phyloP scores from a whole-genome alignment of 2,329 filamentous ascomycete species.

The Cyphellophora europaea region DNA sequence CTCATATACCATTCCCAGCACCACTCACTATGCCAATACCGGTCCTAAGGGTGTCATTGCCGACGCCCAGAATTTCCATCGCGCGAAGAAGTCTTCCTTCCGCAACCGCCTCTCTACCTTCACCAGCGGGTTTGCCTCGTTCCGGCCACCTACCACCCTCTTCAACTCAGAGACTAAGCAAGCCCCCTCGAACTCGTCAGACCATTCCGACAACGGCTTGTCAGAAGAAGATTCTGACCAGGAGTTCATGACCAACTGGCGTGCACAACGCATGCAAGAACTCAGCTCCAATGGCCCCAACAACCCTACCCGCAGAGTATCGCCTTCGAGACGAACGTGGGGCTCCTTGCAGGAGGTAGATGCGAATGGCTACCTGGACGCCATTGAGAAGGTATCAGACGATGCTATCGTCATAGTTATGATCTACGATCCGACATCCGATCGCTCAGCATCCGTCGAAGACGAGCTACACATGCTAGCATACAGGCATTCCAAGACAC shows the following conservation, averaged over 20 bases:
- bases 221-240: constrained; percentile 24
- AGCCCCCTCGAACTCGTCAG: background rate
- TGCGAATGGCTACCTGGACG: constrained; percentile 86
- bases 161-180: constrained; percentile 9
- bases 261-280: constrained; percentile 68
- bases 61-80: constrained; percentile 40
- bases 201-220: background rate
- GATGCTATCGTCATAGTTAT: constrained; percentile 86
- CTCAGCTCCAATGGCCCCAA: constrained; percentile 30
- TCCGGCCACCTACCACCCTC: constrained; percentile 15
- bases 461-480: constrained; percentile 69
- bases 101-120: constrained; percentile 28
- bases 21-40: constrained; percentile 39
- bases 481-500: constrained; percentile 57
- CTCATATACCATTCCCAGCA: constrained; percentile 35
- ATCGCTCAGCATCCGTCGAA: constrained; percentile 70
- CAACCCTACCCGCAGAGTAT: constrained; percentile 48
- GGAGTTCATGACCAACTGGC: constrained; percentile 67
- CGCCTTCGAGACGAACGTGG: constrained; percentile 67
- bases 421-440: constrained; percentile 80
- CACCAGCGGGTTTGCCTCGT: constrained; percentile 9
- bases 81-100: constrained; percentile 37
- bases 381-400: constrained; percentile 76
- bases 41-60: constrained; percentile 43
- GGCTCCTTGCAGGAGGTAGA: constrained; percentile 77